Conservation (phyloP, 225 moss, liverwort and hornwort species). For the Straminergon stramineum region DNA sequence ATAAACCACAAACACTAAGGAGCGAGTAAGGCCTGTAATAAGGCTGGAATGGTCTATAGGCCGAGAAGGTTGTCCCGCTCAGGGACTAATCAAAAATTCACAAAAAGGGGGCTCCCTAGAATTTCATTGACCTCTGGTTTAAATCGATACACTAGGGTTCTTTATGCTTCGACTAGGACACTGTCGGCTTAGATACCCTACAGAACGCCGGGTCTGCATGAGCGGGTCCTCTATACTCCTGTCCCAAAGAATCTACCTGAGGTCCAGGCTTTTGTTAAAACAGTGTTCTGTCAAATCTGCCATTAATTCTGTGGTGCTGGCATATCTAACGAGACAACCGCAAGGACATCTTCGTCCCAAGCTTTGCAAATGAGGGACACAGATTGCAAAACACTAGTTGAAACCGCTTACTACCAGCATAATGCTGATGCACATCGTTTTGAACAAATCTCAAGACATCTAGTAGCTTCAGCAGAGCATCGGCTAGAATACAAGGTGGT, state of each 20-base stretch:
- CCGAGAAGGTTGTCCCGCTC: neutral
- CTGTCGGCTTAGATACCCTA: neutral
- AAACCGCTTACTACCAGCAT: neutral
- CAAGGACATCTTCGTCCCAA: neutral
- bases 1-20: neutral
- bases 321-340: neutral
- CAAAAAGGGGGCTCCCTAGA: neutral
- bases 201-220: neutral
- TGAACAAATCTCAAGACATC: neutral
- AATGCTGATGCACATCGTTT: neutral
- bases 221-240: neutral
- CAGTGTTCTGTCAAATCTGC: neutral
- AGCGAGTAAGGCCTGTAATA: neutral
- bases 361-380: neutral
- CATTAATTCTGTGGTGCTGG: neutral
- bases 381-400: neutral
- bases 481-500: neutral
- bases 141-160: neutral
- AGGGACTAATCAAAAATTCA: neutral
- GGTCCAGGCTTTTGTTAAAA: neutral
- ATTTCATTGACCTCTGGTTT: neutral
- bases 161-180: neutral
- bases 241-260: neutral
- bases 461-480: neutral
- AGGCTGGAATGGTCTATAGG: neutral